A percentile compares a stretch with the other conserved stretches of the same genome.
phyloP scores from a whole-genome alignment of 2,329 filamentous ascomycete genomes.

The Stachybotrys elegans region DNA sequence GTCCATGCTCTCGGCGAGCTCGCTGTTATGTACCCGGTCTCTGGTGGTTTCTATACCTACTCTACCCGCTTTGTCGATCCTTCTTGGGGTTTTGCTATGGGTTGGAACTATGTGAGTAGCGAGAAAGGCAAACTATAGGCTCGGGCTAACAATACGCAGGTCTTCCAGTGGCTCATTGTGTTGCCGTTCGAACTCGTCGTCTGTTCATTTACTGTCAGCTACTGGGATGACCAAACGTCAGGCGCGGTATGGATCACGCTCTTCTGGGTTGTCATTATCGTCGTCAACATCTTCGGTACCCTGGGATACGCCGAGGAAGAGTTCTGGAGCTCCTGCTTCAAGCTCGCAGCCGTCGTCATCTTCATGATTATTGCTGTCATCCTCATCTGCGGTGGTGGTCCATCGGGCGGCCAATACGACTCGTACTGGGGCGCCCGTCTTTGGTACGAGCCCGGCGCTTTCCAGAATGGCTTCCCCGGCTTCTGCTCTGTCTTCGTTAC shows the following conservation, averaged over 20 bases:
- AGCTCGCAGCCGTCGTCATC: conserved; percentile 51
- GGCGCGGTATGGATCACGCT: conserved; percentile 48
- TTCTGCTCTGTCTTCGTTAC: conserved; percentile 66
- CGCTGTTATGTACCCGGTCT: conserved; percentile 57
- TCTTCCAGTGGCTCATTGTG: conserved; percentile 47
- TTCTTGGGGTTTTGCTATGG: conserved; percentile 53
- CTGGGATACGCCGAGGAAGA: conserved; percentile 51
- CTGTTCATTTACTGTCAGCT: conserved; percentile 43
- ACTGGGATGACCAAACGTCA: conserved; percentile 43
- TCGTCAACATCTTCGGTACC: conserved; percentile 52
- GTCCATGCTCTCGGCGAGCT: conserved; percentile 58
- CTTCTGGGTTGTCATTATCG: conserved; percentile 43
- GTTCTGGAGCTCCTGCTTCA: conserved; percentile 50
- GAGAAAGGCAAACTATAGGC: no score
- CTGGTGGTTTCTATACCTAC: conserved; percentile 60
- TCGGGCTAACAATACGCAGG: conserved; percentile 6
- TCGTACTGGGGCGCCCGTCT: conserved; percentile 36
- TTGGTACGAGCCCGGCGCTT: conserved; percentile 43
- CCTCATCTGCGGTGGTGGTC: conserved; percentile 53
- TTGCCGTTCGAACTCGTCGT: conserved; percentile 47
- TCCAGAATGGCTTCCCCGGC: conserved; percentile 66
- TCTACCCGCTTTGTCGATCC: conserved; percentile 57
- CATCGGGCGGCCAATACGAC: conserved; percentile 34
- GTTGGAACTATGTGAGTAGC: conserved; percentile 14
- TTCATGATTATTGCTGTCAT: conserved; percentile 59